These are phyloP conservation scores for Phytopythium cucurbitacearum DNA, from an alignment of 352 stramenopile species.

Conservation along the genomic window DNA sequence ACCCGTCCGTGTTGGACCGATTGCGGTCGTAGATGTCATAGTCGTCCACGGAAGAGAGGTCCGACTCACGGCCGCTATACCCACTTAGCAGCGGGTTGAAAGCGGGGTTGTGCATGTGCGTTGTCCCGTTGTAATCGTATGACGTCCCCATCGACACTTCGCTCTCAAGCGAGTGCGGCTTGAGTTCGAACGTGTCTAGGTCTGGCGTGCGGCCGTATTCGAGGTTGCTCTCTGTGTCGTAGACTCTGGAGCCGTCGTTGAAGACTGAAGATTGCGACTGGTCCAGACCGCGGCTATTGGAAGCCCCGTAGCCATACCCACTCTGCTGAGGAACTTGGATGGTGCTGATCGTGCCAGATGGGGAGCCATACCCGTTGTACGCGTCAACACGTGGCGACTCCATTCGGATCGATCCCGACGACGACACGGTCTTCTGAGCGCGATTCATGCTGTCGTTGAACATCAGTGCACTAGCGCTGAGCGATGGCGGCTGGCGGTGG, in stretches of 20 bases:
- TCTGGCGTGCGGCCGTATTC: slow-evolving; percentile 40
- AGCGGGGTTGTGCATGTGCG: slow-evolving; percentile 25
- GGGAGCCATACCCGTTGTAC: slow-evolving; percentile 35
- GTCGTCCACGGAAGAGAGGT: slow-evolving; percentile 60
- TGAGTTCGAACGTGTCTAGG: slow-evolving; percentile 38
- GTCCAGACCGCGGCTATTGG: slow-evolving; percentile 11
- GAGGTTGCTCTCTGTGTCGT: slow-evolving; percentile 33
- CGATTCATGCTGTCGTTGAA: slow-evolving; percentile 57
- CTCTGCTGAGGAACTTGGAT: slow-evolving; percentile 21
- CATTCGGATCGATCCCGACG: slow-evolving; percentile 37
- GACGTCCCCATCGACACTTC: slow-evolving; percentile 55
- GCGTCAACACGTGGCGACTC: slow-evolving; percentile 12
- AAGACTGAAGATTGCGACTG: slow-evolving; percentile 26
- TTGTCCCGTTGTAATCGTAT: slow-evolving; percentile 30
- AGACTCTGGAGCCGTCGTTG: slow-evolving; percentile 24
- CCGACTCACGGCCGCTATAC: slow-evolving; percentile 41
- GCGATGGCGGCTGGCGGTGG: slow-evolving; percentile 35
- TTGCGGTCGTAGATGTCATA: slow-evolving; percentile 39
- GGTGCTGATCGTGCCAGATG: slow-evolving; percentile 9
- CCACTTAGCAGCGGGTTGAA: slow-evolving; percentile 34
- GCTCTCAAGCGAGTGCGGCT: slow-evolving; percentile 39
- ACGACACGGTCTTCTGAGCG: slow-evolving; percentile 63
- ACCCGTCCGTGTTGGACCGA: slow-evolving; percentile 4
- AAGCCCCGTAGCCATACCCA: slow-evolving; percentile 14
- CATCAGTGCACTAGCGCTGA: slow-evolving; percentile 58